Evolutionary conservation across 78 protist genomes (phyloP).

Genomic region (Capsaspora owczarzaki): DNA sequence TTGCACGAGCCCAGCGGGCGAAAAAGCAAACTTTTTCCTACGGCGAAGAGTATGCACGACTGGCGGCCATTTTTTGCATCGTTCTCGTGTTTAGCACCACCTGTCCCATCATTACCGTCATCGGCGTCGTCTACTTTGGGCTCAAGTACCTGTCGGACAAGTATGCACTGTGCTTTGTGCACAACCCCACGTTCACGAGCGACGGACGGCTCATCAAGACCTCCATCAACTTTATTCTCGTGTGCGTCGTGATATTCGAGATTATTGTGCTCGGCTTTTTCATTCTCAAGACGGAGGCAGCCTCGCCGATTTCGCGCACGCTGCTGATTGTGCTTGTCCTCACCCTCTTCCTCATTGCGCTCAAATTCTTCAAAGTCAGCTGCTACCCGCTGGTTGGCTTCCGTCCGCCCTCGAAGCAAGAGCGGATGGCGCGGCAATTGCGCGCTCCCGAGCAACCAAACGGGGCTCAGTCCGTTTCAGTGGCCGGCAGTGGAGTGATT

Average conservation of each 20-base stretch:
- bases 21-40: not conserved
- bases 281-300: not conserved
- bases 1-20: not conserved
- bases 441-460: no score
- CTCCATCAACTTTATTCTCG: not conserved
- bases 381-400: no score
- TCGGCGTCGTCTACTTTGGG: not conserved
- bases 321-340: no score
- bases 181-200: not conserved
- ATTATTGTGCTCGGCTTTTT: not conserved
- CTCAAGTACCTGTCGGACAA: not conserved
- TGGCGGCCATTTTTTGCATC: not conserved
- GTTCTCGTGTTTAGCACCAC: constrained; percentile 2
- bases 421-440: no score
- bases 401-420: no score
- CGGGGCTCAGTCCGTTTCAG: no score
- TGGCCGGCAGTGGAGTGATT: no score
- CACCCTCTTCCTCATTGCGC: no score
- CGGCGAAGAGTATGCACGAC: not conserved
- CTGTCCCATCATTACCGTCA: not conserved
- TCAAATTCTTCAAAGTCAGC: no score
- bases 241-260: not conserved
- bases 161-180: not conserved
- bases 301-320: no score
- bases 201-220: not conserved